Evolutionary conservation across 108 stramenopile species (phyloP), one percentile per base, ranked within the genome.

Genomic region (Nannochloropsis salina): DNA sequence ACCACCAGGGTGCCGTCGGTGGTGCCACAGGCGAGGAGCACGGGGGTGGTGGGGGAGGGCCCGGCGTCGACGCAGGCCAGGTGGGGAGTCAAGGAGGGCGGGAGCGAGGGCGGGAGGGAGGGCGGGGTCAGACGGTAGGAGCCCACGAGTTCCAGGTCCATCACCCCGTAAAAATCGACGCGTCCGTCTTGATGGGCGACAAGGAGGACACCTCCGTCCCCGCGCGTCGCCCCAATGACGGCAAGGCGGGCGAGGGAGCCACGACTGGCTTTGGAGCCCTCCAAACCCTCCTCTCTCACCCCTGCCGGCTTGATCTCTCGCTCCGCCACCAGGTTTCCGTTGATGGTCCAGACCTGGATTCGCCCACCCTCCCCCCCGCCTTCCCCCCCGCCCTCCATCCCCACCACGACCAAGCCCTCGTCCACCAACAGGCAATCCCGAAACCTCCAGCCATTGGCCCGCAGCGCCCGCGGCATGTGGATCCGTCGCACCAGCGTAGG

Each of bases 401-500:
- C 47, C 47, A 51, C 47, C 47, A 51, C 47, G 9, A 51, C 47
- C 9, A 51, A 51, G 47, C 47, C 47, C 47, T 51, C 47, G 10
- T 51, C 47, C 12, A 12, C 47, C 47, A 51, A 12, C 47, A 51
- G 12, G 12, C 47, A 51, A 12, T 12, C 12, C 12, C 47, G 47
- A 51, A 51, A 51, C 12, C 47, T 51, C 47, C 9, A 51, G 12
- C 47, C 47, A 9, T 12, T 51, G 9, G 9, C 12, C 47, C 12
- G 10, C 81, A 82, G 12, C 82, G 22, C 31, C 40, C 74, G 74
- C 41, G 80, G 43, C 44, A 42, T 3, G 31, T 22, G 42, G 41
- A 88, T 40, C 43, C 44, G 45, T 21, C 87, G 80, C 8, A 88
- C 45, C 10, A 88, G 81, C 22, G 74, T 80, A 21, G 84, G 80